Conservation (phyloP, 495 filamentous ascomycete genomes). For the Viridothelium virens region DNA sequence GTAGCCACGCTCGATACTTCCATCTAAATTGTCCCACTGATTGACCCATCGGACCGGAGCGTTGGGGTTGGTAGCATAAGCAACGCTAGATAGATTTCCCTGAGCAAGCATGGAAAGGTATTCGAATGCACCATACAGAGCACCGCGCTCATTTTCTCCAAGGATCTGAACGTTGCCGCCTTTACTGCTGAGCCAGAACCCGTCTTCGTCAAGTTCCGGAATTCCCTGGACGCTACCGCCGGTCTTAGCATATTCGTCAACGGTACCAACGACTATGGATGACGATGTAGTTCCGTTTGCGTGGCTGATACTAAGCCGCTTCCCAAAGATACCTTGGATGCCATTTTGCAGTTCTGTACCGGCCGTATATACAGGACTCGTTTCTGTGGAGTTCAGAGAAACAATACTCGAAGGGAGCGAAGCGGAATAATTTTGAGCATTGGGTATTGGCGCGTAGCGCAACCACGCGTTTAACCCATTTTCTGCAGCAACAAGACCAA, state of each 20-base stretch:
- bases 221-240: slow-evolving; percentile 15
- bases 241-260: slow-evolving; percentile 41
- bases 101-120: slow-evolving; percentile 58
- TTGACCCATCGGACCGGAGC: slow-evolving; percentile 63
- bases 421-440: slow-evolving; percentile 33
- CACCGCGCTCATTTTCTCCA: slow-evolving; percentile 59
- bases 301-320: slow-evolving; percentile 34
- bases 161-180: slow-evolving; percentile 48
- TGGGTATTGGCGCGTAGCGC: slow-evolving; percentile 51
- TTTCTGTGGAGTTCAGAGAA: slow-evolving; percentile 45
- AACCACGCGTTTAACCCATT: slow-evolving; percentile 57
- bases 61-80: slow-evolving; percentile 49
- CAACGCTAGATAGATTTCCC: slow-evolving; percentile 49
- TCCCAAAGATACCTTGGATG: slow-evolving; percentile 47
- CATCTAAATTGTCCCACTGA: slow-evolving; percentile 68
- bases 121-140: slow-evolving; percentile 62
- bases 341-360: slow-evolving; percentile 53
- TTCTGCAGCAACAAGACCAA: slow-evolving; percentile 43
- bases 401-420: slow-evolving; percentile 45
- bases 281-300: slow-evolving; percentile 28
- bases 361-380: slow-evolving; percentile 51
- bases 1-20: slow-evolving; percentile 62
- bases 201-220: slow-evolving; percentile 51
- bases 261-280: slow-evolving; percentile 51
- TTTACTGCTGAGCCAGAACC: slow-evolving; percentile 51